Evolutionary conservation across 257 asterid genomes (phyloP).

Genomic region (Ophiorrhiza pumila): DNA sequence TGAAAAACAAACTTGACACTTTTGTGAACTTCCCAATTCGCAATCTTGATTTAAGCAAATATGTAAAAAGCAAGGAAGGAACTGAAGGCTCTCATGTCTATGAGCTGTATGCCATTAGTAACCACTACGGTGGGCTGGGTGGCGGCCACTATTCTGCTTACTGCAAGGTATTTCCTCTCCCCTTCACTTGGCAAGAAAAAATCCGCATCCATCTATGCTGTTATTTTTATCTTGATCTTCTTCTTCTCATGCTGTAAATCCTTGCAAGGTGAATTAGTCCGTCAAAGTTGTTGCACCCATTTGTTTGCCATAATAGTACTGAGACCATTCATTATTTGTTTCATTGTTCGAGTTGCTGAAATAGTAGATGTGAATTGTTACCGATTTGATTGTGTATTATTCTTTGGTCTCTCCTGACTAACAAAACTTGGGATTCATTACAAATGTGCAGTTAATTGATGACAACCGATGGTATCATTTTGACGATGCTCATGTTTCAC

Average conservation of each 20-base stretch:
- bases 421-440: background rate
- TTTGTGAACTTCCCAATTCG: conserved; percentile 82
- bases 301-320: background rate
- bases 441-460: conserved; percentile 58
- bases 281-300: background rate
- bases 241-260: background rate
- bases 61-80: conserved; percentile 57
- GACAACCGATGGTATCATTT: conserved; percentile 84
- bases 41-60: conserved; percentile 76
- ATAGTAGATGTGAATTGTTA: background rate
- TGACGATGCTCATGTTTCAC: conserved; percentile 79
- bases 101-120: conserved; percentile 89
- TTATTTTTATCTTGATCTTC: background rate
- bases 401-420: background rate
- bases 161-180: conserved; percentile 60
- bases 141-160: conserved; percentile 97
- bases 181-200: background rate
- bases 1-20: conserved; percentile 89
- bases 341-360: background rate
- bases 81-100: conserved; percentile 62
- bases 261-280: background rate
- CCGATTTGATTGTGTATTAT: background rate
- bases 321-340: background rate
- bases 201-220: background rate
- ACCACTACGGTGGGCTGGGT: conserved; percentile 97